Evolutionary conservation across 805 yeast species (phyloP).

Genomic region (Wickerhamiella shivajii): DNA sequence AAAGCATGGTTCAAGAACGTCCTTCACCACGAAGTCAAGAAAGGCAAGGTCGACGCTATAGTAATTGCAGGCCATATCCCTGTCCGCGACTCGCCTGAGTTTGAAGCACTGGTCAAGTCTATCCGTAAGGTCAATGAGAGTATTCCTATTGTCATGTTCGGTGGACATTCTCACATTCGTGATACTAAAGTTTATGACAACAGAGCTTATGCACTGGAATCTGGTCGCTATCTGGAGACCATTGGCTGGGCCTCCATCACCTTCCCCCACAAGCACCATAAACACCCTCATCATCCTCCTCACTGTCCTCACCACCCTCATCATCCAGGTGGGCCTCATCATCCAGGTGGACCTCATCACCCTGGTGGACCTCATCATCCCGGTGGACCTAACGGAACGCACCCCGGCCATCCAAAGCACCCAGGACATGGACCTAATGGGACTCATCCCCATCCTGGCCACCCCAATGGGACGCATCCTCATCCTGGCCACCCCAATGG

Average conservation of each 20-base stretch:
- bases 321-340: slow-evolving; percentile 1
- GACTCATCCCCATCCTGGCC: slow-evolving; percentile 3
- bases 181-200: slow-evolving; percentile 60
- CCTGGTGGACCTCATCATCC: slow-evolving; percentile 1
- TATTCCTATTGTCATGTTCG: slow-evolving; percentile 65
- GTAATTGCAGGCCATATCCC: slow-evolving; percentile 72
- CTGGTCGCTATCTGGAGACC: slow-evolving; percentile 86
- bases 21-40: slow-evolving; percentile 19
- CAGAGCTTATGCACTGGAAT: slow-evolving; percentile 58
- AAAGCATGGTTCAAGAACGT: slow-evolving; percentile 48
- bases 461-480: background rate
- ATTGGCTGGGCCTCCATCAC: slow-evolving; percentile 63
- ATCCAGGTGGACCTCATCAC: slow-evolving; percentile 2
- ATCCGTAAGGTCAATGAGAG: slow-evolving; percentile 48
- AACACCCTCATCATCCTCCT: slow-evolving; percentile 1
- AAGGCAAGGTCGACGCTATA: slow-evolving; percentile 41
- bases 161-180: slow-evolving; percentile 86
- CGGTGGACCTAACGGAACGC: background rate
- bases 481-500: background rate
- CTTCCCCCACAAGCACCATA: slow-evolving; percentile 11
- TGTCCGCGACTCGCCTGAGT: slow-evolving; percentile 41
- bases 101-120: slow-evolving; percentile 30
- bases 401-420: slow-evolving; percentile 2
- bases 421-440: slow-evolving; percentile 1
- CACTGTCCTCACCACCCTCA: slow-evolving; percentile 5